Evolutionary conservation across 2,329 filamentous ascomycete genomes (phyloP).

Genomic region (Diaporthe caulivora): DNA sequence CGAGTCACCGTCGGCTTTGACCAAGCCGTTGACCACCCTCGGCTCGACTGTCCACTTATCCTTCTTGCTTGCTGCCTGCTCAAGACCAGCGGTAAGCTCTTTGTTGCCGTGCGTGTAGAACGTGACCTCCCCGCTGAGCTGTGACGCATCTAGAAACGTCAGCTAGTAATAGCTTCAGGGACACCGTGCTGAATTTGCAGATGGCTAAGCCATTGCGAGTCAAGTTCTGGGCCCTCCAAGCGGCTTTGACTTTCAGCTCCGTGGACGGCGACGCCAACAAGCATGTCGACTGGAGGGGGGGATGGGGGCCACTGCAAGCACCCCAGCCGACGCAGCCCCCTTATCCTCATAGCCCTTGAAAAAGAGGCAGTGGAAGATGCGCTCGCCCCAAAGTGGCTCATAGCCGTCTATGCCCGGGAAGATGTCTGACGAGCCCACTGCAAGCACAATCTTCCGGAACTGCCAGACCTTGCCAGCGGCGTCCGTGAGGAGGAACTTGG

Average conservation of each 20-base stretch:
- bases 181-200: not conserved
- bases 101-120: constrained; percentile 27
- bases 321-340: constrained; percentile 57
- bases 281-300: not conserved
- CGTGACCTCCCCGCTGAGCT: constrained; percentile 3
- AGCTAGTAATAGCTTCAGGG: not conserved
- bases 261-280: not conserved
- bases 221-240: too few species aligned
- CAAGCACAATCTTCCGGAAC: constrained; percentile 67
- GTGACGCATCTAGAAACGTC: not conserved
- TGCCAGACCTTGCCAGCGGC: constrained; percentile 53
- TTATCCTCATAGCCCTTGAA: constrained; percentile 72
- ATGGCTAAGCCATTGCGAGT: too few species aligned
- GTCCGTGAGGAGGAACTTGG: constrained; percentile 49
- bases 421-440: constrained; percentile 64
- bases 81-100: not conserved
- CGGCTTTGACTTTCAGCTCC: not conserved
- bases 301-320: constrained; percentile 43
- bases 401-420: constrained; percentile 65
- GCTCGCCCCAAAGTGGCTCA: constrained; percentile 63
- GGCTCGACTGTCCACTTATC: constrained; percentile 16
- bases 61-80: not conserved
- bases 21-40: not conserved
- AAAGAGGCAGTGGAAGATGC: constrained; percentile 70
- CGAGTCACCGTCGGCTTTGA: not conserved